These are phyloP conservation scores for Ceratopteris richardii DNA, from an alignment of 75 land plant genomes.

Conservation along the genomic window DNA sequence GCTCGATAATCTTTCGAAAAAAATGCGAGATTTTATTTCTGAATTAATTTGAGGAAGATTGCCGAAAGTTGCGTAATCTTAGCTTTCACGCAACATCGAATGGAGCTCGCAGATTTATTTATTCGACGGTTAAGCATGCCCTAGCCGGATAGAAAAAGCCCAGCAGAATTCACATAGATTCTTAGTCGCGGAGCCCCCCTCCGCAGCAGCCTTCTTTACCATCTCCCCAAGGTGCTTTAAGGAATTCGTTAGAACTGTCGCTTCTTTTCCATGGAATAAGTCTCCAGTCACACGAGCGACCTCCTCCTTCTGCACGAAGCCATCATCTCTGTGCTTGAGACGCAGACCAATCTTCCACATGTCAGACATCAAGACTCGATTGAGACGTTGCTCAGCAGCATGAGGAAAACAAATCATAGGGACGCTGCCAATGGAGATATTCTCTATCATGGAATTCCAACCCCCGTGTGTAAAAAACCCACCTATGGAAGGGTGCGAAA, in stretches of 20 bases:
- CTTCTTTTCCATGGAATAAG: slow-evolving; percentile 28
- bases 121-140: too few species aligned
- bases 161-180: too few species aligned
- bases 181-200: slow-evolving; percentile 37
- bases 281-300: slow-evolving; percentile 22
- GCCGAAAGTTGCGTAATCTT: too few species aligned
- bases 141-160: too few species aligned
- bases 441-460: slow-evolving; percentile 26
- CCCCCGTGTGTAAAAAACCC: slow-evolving; percentile 50
- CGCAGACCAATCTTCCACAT: slow-evolving; percentile 39
- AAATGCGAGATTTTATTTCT: too few species aligned
- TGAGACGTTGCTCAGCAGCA: slow-evolving; percentile 38
- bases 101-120: too few species aligned
- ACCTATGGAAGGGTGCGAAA: slow-evolving; percentile 31
- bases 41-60: too few species aligned
- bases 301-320: slow-evolving; percentile 7
- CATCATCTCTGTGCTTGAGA: slow-evolving; percentile 16
- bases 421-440: slow-evolving; percentile 16
- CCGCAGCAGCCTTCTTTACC: slow-evolving; percentile 32
- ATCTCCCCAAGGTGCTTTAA: slow-evolving; percentile 14
- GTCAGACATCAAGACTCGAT: slow-evolving; percentile 29
- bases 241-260: slow-evolving; percentile 26
- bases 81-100: too few species aligned
- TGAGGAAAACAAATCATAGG: slow-evolving; percentile 34
- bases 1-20: too few species aligned